Evolutionary conservation across 2,329 filamentous ascomycete species (phyloP), one percentile per base, ranked within the genome.

Genomic region (Amauroascus verrucosus): DNA sequence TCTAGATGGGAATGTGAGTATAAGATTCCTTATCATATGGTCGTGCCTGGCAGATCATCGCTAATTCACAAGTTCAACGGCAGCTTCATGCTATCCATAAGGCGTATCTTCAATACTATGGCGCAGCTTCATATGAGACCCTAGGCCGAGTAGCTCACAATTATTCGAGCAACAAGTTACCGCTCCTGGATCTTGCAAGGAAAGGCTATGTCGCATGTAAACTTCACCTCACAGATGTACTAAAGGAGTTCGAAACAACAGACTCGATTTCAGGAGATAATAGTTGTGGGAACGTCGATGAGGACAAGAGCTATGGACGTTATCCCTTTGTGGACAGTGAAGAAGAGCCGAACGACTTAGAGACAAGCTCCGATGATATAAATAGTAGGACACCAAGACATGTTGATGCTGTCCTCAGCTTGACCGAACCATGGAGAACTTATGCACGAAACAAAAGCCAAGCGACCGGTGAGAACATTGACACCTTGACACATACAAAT

Each of bases 61-160:
- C 28, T 30, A 38, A 28, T 33, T 48, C 8, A 16, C 33, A 13
- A 1, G 40, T 9, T 26, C n/a, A 2, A 45, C 6, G n/a, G 44
- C 48, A 72, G 69, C 58, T 67, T 20, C 59, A 70, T 53, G 60
- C 64, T 6, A 57, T 70, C 28, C 58, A 68, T 53, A 63, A 62
- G 22, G 64, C 65, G 4, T 76, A 70, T 58, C 65, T 77, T 37
- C 65, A 67, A 54, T 75, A 76, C 60, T 76, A 77, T 61, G 65
- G 66, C 8, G 75, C 69, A 2, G 63, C 73, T 8, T 72, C 67
- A 24, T 71, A 74, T 55, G 75, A 77, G 54, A 66, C 67, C 3
- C 65, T 76, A n/a, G 75, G 72, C 2, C 67, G 70, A 8, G 59
- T 66, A 28, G 71, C 75, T 48, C 74, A 76, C 51, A 64, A 71